These are phyloP conservation scores for Fusarium haematococcum DNA, from an alignment of 2,329 filamentous ascomycete species.

Conservation along the genomic window DNA sequence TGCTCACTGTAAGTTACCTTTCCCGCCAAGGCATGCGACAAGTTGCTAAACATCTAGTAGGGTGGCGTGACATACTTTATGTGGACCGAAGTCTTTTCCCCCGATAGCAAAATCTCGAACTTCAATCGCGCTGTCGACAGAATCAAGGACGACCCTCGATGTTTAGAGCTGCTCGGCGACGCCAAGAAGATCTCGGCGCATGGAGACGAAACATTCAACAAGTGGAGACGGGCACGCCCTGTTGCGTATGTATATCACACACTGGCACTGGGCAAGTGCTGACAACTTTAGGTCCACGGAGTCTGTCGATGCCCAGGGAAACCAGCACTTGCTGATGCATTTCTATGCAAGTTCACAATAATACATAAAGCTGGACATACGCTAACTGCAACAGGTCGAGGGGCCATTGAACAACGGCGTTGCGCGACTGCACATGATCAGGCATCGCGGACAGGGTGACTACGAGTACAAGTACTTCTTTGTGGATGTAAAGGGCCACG, in stretches of 20 bases:
- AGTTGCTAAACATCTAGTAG: conserved; percentile 55
- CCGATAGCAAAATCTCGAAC: conserved; percentile 85
- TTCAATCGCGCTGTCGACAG: conserved; percentile 89
- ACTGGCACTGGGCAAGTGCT: conserved; percentile 32
- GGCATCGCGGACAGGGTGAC: conserved; percentile 70
- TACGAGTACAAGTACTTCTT: conserved; percentile 85
- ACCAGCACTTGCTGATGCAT: conserved; percentile 84
- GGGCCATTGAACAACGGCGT: conserved; percentile 80
- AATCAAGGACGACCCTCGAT: conserved; percentile 78
- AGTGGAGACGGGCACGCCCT: conserved; percentile 78
- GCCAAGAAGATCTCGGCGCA: conserved; percentile 80
- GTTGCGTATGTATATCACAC: conserved; percentile 60
- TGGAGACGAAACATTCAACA: conserved; percentile 83
- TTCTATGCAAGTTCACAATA: conserved; percentile 73
- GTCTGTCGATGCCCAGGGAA: conserved; percentile 78
- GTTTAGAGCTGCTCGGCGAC: conserved; percentile 80
- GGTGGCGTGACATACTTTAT: conserved; percentile 82
- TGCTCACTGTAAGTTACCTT: conserved; percentile 73
- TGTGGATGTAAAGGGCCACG: conserved; percentile 80
- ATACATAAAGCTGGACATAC: not conserved
- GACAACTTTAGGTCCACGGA: conserved; percentile 67
- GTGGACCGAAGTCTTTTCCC: conserved; percentile 84
- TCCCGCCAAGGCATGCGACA: not conserved
- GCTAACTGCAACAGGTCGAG: conserved; percentile 68
- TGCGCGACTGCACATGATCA: conserved; percentile 83